Percentiles rank a stretch among this genome's conserved stretches.
Evolutionary conservation across 192 early-diverging fungal species (phyloP).

Genomic region (Powellomyces hirtus): DNA sequence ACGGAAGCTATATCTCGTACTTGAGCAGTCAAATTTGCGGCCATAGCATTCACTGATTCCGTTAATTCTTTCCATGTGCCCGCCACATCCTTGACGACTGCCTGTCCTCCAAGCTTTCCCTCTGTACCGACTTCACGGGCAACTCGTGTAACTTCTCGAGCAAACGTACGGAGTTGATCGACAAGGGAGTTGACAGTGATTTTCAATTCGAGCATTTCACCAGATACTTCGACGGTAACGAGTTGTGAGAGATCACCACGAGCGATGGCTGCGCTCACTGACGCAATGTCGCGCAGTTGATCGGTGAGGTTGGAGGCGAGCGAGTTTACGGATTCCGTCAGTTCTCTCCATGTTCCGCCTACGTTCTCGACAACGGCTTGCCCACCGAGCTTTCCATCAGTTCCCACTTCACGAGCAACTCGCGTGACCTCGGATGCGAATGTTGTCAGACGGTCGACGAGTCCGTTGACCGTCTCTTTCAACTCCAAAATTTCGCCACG

Average conservation of each 20-base stretch:
- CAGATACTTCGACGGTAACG: conserved; percentile 60
- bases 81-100: conserved; percentile 29
- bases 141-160: conserved; percentile 32
- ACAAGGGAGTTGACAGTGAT: conserved; percentile 73
- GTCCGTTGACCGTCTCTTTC: conserved; percentile 62
- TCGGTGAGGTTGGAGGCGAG: conserved; percentile 31
- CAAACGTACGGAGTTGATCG: conserved; percentile 70
- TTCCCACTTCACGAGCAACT: conserved; percentile 52
- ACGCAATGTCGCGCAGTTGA: conserved; percentile 60
- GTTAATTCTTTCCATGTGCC: conserved; percentile 36
- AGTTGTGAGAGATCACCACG: conserved; percentile 56
- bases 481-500: conserved; percentile 64
- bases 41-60: conserved; percentile 62
- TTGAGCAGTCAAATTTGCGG: conserved; percentile 59
- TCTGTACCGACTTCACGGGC: conserved; percentile 31
- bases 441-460: conserved; percentile 61
- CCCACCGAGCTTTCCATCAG: conserved; percentile 44
- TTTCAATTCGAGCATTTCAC: conserved; percentile 73
- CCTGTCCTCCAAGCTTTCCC: conserved; percentile 28
- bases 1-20: conserved; percentile 62
- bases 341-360: conserved; percentile 47
- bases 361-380: conserved; percentile 49
- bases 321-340: conserved; percentile 53
- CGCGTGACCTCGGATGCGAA: conserved; percentile 65
- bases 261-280: conserved; percentile 58